Percentiles rank a stretch among this genome's conserved stretches.
phyloP scores from a whole-genome alignment of 2,329 filamentous ascomycete species.

The Ophiostoma quercus region DNA sequence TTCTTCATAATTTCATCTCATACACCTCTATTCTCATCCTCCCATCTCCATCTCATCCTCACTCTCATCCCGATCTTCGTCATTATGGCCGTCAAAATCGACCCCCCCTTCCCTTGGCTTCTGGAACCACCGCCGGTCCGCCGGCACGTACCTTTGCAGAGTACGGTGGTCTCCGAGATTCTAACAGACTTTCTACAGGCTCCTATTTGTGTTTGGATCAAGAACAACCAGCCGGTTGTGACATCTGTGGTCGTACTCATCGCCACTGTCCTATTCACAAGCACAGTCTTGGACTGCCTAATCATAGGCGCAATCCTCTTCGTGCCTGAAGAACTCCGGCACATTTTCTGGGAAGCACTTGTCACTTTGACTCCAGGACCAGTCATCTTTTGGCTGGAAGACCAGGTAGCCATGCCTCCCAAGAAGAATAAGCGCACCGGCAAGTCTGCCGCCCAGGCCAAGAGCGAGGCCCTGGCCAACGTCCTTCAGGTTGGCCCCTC shows the following conservation, averaged over 20 bases:
- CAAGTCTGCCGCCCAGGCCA: neutral
- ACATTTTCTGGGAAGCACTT: constrained; percentile 52
- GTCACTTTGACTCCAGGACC: constrained; percentile 53
- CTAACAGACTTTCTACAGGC: constrained; percentile 25
- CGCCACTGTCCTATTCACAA: constrained; percentile 36
- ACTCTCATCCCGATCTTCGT: neutral
- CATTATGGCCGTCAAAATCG: neutral
- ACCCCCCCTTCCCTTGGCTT: neutral
- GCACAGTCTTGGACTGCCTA: constrained; percentile 27
- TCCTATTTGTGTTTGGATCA: constrained; percentile 27
- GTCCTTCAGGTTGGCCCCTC: constrained; percentile 31
- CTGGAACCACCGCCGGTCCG: neutral
- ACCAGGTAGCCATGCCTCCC: constrained; percentile 34
- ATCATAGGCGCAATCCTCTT: constrained; percentile 33
- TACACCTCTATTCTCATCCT: neutral
- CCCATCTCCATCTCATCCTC: neutral
- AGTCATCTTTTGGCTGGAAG: constrained; percentile 40
- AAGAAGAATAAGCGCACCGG: neutral
- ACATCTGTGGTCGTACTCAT: constrained; percentile 36
- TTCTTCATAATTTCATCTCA: neutral
- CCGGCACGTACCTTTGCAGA: neutral
- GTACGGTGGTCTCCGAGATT: neutral
- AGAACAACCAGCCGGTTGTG: neutral
- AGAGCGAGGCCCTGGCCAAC: constrained; percentile 9
- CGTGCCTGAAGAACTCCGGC: constrained; percentile 35